A percentile compares a stretch with the other conserved stretches of the same genome.
Evolutionary conservation across 1,139 yeast genomes (phyloP).

Genomic region (Geotrichum bryndzae): DNA sequence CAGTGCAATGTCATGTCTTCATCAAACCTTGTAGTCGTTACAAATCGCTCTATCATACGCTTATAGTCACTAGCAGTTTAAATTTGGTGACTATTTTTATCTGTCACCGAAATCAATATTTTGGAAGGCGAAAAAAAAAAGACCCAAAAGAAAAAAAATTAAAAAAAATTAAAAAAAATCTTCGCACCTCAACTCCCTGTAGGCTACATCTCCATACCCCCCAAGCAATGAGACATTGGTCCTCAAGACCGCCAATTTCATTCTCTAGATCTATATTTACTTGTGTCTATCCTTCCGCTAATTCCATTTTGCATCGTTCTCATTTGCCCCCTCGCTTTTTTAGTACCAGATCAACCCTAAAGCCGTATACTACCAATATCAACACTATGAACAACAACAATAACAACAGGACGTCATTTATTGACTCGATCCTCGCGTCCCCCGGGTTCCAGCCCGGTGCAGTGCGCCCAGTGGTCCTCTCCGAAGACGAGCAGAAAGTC

Average conservation of each 20-base stretch:
- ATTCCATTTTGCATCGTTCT: background rate
- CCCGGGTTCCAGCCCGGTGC: constrained; percentile 9
- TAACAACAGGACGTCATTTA: background rate
- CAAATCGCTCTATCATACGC: no score
- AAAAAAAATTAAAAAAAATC: background rate
- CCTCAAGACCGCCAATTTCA: background rate
- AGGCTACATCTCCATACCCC: background rate
- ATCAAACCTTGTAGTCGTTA: no score
- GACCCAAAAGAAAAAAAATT: background rate
- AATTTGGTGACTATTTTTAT: no score
- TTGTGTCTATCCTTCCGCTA: background rate
- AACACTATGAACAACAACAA: background rate
- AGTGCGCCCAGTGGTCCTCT: constrained; percentile 33
- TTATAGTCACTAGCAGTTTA: no score
- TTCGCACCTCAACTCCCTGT: background rate
- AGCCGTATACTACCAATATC: background rate
- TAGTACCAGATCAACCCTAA: background rate
- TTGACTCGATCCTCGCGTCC: background rate
- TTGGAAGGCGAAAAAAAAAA: no score
- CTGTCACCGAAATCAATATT: no score
- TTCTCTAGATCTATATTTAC: background rate
- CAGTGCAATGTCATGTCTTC: no score
- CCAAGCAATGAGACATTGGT: background rate
- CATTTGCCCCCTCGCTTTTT: background rate
- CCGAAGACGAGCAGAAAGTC: constrained; percentile 46